phyloP scores from a whole-genome alignment of 176 grass and related monocot genomes.

The maize (Zea mays) region Zm-B73-REFERENCE-NAM-5.0 NC_050096.1:13622501-13623000 shows the following conservation, averaged over 20 bases:
- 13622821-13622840: not conserved
- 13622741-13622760: no score
- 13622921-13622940: not conserved
- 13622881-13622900: not conserved
- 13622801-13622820: not conserved
- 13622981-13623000: not conserved
- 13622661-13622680: not conserved
- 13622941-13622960: conserved; percentile 20
- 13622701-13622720: not conserved
- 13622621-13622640: no score
- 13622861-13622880: conserved; percentile 1
- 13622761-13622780: not conserved
- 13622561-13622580: no score
- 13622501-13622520: no score
- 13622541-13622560: no score
- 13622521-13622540: no score
- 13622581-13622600: no score
- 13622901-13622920: not conserved
- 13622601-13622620: no score
- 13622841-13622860: no score
- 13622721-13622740: not conserved
- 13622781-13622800: not conserved
- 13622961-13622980: conserved; percentile 20
- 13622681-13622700: not conserved
- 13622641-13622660: not conserved